Evolutionary conservation across 148 eudicot species (phyloP).

Genomic region (Polygonum maritimum): DNA sequence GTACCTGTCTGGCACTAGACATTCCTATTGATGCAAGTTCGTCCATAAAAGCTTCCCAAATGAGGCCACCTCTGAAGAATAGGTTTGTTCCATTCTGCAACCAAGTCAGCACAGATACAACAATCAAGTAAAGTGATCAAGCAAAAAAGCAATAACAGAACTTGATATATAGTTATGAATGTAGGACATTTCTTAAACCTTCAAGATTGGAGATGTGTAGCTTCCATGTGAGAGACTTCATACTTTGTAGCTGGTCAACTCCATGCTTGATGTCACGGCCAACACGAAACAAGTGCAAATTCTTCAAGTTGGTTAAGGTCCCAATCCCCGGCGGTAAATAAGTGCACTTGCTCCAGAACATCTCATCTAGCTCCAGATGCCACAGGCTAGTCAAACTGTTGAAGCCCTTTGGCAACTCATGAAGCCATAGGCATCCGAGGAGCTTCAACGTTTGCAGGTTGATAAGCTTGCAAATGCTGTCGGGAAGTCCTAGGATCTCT

Average conservation of each 20-base stretch:
- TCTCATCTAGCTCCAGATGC: conserved; percentile 29
- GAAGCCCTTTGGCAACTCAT: conserved; percentile 9
- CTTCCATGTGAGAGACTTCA: not conserved
- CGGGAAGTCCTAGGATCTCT: conserved; percentile 22
- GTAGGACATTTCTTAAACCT: too few relatives aligned
- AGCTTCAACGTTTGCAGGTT: conserved; percentile 25
- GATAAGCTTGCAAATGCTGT: conserved; percentile 24
- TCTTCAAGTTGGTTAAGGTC: not conserved
- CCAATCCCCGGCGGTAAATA: conserved; percentile 20
- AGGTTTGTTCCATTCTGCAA: too few relatives aligned
- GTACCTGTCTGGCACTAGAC: too few relatives aligned
- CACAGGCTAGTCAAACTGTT: conserved; percentile 19
- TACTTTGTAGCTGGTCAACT: not conserved
- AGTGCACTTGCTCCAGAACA: conserved; percentile 25
- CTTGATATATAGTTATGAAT: too few relatives aligned
- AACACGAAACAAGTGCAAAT: not conserved
- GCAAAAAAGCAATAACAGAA: too few relatives aligned
- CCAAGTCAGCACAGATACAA: too few relatives aligned
- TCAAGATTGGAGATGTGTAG: not conserved
- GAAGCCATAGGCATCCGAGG: conserved; percentile 21
- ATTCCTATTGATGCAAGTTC: too few relatives aligned
- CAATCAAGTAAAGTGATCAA: too few relatives aligned
- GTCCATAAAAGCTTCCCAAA: too few relatives aligned
- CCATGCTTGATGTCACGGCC: not conserved
- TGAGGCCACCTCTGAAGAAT: too few relatives aligned